Percentiles rank a stretch among this genome's conserved stretches.
These are phyloP conservation scores for Trypanosoma grayi DNA, from an alignment of 208 protist species.

Conservation along the genomic window DNA sequence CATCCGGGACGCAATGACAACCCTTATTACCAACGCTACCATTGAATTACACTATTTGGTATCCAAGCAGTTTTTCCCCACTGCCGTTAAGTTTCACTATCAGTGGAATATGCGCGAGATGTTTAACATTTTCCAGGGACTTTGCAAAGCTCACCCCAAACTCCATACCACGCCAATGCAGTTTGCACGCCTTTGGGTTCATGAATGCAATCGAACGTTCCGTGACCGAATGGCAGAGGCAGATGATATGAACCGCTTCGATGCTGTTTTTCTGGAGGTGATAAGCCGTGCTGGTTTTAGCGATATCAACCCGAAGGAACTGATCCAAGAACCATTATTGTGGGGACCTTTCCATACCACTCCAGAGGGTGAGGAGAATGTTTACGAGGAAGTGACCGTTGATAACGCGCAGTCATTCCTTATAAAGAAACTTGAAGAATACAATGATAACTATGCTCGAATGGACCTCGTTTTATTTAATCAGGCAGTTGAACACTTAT, in stretches of 20 bases:
- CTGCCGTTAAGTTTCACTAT: constrained; percentile 99
- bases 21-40: constrained; percentile 87
- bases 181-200: constrained; percentile 93
- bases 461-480: constrained; percentile 99
- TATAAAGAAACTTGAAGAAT: constrained; percentile 91
- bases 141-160: constrained; percentile 90
- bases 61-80: constrained; percentile 95
- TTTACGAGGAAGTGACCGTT: constrained; percentile 88
- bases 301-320: constrained; percentile 83
- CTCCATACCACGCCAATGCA: constrained; percentile 76
- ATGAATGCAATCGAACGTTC: constrained; percentile 97
- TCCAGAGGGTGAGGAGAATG: constrained; percentile 83
- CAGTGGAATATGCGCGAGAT: constrained; percentile 99
- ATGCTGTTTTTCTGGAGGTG: constrained; percentile 86
- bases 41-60: constrained; percentile 92
- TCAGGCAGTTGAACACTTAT: constrained; percentile 97
- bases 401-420: constrained; percentile 80
- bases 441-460: constrained; percentile 95
- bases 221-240: constrained; percentile 93
- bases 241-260: constrained; percentile 89
- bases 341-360: constrained; percentile 94
- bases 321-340: constrained; percentile 88
- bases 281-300: constrained; percentile 77
- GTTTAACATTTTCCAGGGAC: constrained; percentile 95
- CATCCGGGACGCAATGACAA: constrained; percentile 85